Percentiles rank a stretch among this genome's conserved stretches.
Conservation (phyloP, 345 rosid species). For the Dimocarpus longan region DNA sequence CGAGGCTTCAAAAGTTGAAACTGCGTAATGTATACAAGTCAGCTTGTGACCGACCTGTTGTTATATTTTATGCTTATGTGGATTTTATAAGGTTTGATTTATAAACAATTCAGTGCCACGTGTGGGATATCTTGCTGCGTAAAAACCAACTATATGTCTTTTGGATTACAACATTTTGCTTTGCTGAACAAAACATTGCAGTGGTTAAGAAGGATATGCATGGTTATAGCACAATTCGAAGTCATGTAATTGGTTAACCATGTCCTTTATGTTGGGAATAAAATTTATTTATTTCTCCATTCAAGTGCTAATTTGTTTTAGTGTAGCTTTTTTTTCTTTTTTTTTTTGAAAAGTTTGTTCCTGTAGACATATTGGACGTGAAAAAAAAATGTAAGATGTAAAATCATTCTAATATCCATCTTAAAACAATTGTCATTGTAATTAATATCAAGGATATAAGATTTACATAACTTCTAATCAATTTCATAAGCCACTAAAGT, state of each 20-base stretch:
- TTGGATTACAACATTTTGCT: too few species aligned
- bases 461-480: too few species aligned
- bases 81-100: neutral
- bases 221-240: neutral
- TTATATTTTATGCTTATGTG: neutral
- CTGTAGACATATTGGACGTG: too few species aligned
- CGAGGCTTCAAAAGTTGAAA: slow-evolving; percentile 5
- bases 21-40: neutral
- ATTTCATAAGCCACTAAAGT: too few species aligned
- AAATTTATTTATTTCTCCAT: too few species aligned
- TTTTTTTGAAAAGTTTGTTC: too few species aligned
- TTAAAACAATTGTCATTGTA: too few species aligned
- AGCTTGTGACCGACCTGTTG: slow-evolving; percentile 10
- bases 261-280: neutral
- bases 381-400: too few species aligned
- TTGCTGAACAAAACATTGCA: neutral
- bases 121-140: neutral
- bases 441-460: too few species aligned
- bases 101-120: neutral
- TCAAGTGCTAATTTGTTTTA: too few species aligned
- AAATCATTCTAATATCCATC: too few species aligned
- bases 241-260: neutral
- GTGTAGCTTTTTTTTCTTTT: too few species aligned
- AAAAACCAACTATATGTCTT: neutral
- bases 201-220: neutral